phyloP scores from a whole-genome alignment of 2,329 filamentous ascomycete species.

The Pestalotiopsis sp. region DNA sequence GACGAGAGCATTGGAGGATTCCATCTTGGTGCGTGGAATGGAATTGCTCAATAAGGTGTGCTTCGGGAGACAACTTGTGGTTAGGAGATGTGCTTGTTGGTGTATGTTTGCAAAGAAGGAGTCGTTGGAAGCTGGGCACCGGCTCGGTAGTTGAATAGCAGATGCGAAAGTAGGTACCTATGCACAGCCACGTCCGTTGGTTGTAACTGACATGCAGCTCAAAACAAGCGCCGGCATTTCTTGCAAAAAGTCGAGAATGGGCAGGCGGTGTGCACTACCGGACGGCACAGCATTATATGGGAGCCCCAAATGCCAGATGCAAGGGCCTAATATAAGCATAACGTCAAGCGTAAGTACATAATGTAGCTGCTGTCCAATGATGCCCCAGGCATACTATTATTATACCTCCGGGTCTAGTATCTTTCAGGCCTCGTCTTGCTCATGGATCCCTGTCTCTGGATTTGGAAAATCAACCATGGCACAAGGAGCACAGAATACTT shows the following conservation, averaged over 20 bases:
- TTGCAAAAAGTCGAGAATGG: background rate
- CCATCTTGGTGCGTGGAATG: background rate
- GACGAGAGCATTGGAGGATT: background rate
- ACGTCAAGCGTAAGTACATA: too few relatives aligned
- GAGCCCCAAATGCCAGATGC: background rate
- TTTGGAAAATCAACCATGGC: too few relatives aligned
- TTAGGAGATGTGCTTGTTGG: background rate
- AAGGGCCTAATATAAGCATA: background rate
- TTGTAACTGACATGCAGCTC: background rate
- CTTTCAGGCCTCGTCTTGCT: too few relatives aligned
- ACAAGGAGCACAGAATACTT: too few relatives aligned
- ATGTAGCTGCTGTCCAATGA: too few relatives aligned
- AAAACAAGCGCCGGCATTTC: background rate
- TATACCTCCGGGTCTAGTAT: too few relatives aligned
- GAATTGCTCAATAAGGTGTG: background rate
- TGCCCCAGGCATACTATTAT: too few relatives aligned
- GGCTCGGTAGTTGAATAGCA: background rate
- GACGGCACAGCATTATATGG: background rate
- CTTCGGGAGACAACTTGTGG: background rate
- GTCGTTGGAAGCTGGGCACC: background rate
- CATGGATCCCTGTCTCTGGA: too few relatives aligned
- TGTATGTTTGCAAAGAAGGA: background rate
- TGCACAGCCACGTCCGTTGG: background rate
- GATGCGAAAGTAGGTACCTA: too few relatives aligned
- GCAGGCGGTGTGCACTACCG: background rate